Base-by-base conservation (phyloP, 257 asterid genomes). In the Henckelia pumila region DNA sequence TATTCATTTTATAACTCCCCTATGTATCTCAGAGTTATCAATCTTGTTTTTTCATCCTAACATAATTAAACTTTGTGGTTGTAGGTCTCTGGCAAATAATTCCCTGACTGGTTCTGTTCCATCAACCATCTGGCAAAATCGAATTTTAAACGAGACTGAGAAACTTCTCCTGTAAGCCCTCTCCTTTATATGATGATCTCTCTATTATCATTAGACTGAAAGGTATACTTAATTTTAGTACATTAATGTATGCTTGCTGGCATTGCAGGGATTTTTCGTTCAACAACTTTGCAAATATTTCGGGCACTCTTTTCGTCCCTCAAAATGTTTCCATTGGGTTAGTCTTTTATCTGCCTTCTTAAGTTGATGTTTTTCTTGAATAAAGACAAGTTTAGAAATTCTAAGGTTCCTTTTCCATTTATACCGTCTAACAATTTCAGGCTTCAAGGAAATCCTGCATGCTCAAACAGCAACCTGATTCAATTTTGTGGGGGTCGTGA, bases 81-180 rank as follows among this genome's bases (percentile, higher is more conserved):
- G 75, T 96, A 94, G 99, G 79, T 87, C 89, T 3, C 84, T 94
- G 16, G 89, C 85, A 10, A 82, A 87, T 77, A 94, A 94, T 82
- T 73, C 81, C 14, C 66, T 94, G 82, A 80, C 66, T 68, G 99
- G 99, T 76, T 85, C 96, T 66, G 78, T 94, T 74, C 92, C 96
- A 66, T 78, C 98, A 44, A 71, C 71, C 67, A 83, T 94, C 69
- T 94, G 99, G 99, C 86, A 78, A 76, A 87, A 77, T 67, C 82
- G 96, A 79, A 84, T 72, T 69, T 61, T 81, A 28, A 89, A 89
- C 70, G 79, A 78, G 22, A 82, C 88, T 1, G 91, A 83, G 80
- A 81, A 71, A 37, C 91, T 94, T 56, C 35, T 72, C 61, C 68
- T 94, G 99, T 94, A 89, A 85, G 99, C 19, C 24, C 17, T 21